phyloP scores from a whole-genome alignment of 768 basidiomycete genomes.

The Termitomyces sp. region DNA sequence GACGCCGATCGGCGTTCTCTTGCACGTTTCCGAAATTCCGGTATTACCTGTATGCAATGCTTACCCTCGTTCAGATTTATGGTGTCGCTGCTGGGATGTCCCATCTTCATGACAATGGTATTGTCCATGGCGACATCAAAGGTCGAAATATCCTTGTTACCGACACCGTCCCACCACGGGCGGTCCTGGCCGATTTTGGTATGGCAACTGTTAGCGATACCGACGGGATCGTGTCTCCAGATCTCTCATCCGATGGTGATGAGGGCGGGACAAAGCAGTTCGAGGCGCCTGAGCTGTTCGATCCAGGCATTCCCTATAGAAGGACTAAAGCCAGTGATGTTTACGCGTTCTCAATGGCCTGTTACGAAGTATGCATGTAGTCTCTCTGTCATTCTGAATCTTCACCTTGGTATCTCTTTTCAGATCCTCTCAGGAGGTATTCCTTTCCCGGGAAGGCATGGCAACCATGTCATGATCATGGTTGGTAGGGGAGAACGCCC shows the following conservation, averaged over 20 bases:
- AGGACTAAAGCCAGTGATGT: slow-evolving; percentile 1
- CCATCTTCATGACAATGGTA: background rate
- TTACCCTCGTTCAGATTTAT: background rate
- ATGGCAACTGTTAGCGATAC: background rate
- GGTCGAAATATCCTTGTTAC: slow-evolving; percentile 3
- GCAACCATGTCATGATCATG: background rate
- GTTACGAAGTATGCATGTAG: too few relatives aligned
- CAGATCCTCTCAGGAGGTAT: background rate
- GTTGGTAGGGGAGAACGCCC: background rate
- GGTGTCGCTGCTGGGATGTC: slow-evolving; percentile 1
- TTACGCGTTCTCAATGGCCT: background rate
- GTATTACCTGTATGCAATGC: background rate
- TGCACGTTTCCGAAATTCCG: background rate
- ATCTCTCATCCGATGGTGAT: background rate
- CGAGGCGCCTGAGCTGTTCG: background rate
- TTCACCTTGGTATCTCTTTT: too few relatives aligned
- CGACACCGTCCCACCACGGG: background rate
- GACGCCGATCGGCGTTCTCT: background rate
- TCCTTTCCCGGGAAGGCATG: background rate
- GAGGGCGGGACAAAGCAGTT: background rate
- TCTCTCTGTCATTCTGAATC: too few relatives aligned
- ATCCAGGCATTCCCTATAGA: background rate
- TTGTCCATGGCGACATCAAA: slow-evolving; percentile 4
- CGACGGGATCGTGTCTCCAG: background rate
- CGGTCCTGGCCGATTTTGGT: slow-evolving; percentile 3